Evolutionary conservation across 148 eudicot species (phyloP).

Genomic region (Nepenthes gracilis): DNA sequence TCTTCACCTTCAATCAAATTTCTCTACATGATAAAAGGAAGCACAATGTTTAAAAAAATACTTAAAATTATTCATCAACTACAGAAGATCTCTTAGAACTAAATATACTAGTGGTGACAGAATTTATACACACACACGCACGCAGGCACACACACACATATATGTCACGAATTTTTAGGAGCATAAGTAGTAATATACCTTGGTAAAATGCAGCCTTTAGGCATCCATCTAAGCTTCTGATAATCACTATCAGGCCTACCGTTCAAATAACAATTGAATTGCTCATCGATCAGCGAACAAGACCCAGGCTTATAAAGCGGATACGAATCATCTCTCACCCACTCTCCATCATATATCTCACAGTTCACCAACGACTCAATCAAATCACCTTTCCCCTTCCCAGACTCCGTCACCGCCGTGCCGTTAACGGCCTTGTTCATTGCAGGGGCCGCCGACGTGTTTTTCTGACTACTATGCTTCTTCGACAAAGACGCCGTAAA

Average conservation of each 20-base stretch:
- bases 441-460: neutral
- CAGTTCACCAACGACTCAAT: conserved; percentile 37
- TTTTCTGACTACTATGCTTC: conserved; percentile 15
- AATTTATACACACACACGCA: too few species aligned
- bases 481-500: conserved; percentile 23
- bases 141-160: too few species aligned
- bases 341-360: conserved; percentile 32
- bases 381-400: conserved; percentile 15
- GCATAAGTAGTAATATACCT: conserved; percentile 6
- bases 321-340: conserved; percentile 15
- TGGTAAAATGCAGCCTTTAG: conserved; percentile 8
- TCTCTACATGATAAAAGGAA: too few species aligned
- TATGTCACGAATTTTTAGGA: too few species aligned
- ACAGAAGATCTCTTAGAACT: too few species aligned
- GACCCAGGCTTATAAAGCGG: conserved; percentile 11
- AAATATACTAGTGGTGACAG: too few species aligned
- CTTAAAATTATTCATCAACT: too few species aligned
- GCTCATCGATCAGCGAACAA: conserved; percentile 8
- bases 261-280: conserved; percentile 9
- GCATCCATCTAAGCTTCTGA: conserved; percentile 11
- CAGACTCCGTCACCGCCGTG: neutral
- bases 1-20: too few species aligned
- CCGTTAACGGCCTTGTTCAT: neutral
- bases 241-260: conserved; percentile 13
- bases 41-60: too few species aligned